Evolutionary conservation across 805 yeast species (phyloP).

Genomic region (Ogataea nakhonphanomensis): DNA sequence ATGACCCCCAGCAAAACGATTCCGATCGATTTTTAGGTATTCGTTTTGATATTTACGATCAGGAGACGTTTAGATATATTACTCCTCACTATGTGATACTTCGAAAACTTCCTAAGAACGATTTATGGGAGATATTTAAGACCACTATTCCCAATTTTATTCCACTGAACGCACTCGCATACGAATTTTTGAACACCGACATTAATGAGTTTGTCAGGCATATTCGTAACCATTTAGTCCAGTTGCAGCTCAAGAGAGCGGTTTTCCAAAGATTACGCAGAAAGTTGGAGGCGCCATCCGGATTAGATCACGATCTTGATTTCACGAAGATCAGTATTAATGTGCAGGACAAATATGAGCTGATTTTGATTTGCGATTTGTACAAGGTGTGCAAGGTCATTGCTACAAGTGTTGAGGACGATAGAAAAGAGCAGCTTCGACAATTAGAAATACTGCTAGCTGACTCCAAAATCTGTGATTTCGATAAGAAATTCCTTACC

Average conservation of each 20-base stretch:
- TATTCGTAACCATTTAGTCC: conserved; percentile 26
- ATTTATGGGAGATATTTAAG: conserved; percentile 32
- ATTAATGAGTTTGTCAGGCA: conserved; percentile 24
- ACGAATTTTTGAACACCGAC: conserved; percentile 25
- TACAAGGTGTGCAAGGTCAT: conserved; percentile 18
- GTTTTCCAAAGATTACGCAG: conserved; percentile 15
- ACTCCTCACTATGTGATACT: conserved; percentile 50
- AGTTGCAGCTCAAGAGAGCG: conserved; percentile 21
- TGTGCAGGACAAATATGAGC: conserved; percentile 16
- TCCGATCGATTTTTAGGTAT: conserved; percentile 40
- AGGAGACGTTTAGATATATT: conserved; percentile 28
- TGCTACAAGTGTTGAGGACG: conserved; percentile 10
- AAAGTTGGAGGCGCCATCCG: conserved; percentile 12
- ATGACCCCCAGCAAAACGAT: conserved; percentile 27
- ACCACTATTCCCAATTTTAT: conserved; percentile 35
- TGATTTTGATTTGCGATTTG: conserved; percentile 24
- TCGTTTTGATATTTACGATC: conserved; percentile 44
- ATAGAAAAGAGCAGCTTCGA: not conserved
- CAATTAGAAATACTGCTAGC: conserved; percentile 20
- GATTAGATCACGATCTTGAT: conserved; percentile 26
- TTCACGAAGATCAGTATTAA: conserved; percentile 27
- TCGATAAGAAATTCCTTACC: conserved; percentile 16
- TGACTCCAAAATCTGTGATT: conserved; percentile 13
- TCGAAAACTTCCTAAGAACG: conserved; percentile 23
- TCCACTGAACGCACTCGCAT: conserved; percentile 24